Base-by-base conservation (phyloP, 106 monocot species). In the Narthecium ossifragum region DNA sequence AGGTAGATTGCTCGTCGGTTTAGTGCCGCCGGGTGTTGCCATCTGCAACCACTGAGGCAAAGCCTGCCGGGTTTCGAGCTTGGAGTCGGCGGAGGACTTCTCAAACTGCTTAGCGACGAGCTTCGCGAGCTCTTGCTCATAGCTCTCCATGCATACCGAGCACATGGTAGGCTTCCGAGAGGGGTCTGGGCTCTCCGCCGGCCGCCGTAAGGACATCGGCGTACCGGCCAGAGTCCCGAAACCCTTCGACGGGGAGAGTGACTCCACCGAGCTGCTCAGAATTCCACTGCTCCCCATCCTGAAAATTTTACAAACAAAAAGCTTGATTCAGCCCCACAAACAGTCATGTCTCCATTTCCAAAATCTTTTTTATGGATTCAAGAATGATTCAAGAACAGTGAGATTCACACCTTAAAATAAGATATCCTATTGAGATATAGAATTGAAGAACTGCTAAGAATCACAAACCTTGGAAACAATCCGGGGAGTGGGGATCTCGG, bases 11-110 rank as follows among this genome's bases (percentile, higher is more conserved):
- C 28, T 58, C 31, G 23, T 30, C 12, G 30, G 23, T 28, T 29
- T 13, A 13, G 31, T 31, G 30, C 14, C 31, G 54, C 63, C 43
- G 17, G 60, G 72, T 17, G 67, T 70, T 7, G 79, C 78, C 21
- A 80, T 65, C 56, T 86, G 83, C 24, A 94, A 67, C 94, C 94
- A 96, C 31, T 70, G 85, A 32, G 90, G 90, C 64, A 90, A 55
- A n/a, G 59, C 27, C 23, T 51, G 34, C 17, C 23, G 20, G 15
- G 62, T 18, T 23, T 61, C 68, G 0, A 67, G 58, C 9, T 58
- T 62, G 5, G 63, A 70, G 34, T 69, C 59, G 5, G 70, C 11
- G 21, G 82, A 75, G 7, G 72, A 58, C 34, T 78, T 86, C 56
- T 83, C 77, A 39, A 70, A 73, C 57, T 84, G 77, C 49, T 68